These are phyloP conservation scores for Pseudevernia furfuracea DNA, from an alignment of 495 filamentous ascomycete genomes.

Conservation along the genomic window DNA sequence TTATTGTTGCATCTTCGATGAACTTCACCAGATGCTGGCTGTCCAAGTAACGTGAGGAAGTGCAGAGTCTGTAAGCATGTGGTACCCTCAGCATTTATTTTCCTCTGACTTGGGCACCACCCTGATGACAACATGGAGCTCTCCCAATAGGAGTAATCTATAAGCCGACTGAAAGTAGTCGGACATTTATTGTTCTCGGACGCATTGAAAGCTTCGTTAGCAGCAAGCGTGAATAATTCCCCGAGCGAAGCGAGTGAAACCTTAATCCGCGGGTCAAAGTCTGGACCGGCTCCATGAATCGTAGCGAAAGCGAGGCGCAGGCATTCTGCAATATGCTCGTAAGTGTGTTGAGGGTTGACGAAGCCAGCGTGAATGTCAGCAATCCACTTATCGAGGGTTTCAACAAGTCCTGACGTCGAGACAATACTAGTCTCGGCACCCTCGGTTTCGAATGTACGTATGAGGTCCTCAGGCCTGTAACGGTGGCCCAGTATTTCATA, in stretches of 20 bases:
- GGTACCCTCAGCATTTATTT: neutral
- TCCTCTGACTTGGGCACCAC: conserved; percentile 9
- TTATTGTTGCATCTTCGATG: conserved; percentile 1
- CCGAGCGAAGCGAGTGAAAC: conserved; percentile 13
- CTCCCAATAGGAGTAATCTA: neutral
- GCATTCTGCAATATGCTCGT: conserved; percentile 17
- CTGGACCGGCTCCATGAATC: neutral
- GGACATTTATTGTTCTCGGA: conserved; percentile 8
- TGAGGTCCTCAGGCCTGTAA: neutral
- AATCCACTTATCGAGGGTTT: neutral
- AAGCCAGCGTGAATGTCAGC: neutral
- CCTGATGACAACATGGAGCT: neutral
- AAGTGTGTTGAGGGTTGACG: neutral
- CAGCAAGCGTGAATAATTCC: neutral
- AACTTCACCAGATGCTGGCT: neutral
- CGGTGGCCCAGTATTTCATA: neutral
- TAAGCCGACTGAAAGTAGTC: neutral
- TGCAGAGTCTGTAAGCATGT: conserved; percentile 15
- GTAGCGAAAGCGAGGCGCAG: neutral
- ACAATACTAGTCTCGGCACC: neutral
- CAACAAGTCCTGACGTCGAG: neutral
- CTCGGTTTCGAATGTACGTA: neutral
- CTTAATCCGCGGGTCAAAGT: conserved; percentile 8
- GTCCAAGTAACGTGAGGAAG: conserved; percentile 3
- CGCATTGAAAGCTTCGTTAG: conserved; percentile 6